Base-by-base conservation (phyloP, 2,329 filamentous ascomycete genomes). In the Grosmannia clavigera region DNA sequence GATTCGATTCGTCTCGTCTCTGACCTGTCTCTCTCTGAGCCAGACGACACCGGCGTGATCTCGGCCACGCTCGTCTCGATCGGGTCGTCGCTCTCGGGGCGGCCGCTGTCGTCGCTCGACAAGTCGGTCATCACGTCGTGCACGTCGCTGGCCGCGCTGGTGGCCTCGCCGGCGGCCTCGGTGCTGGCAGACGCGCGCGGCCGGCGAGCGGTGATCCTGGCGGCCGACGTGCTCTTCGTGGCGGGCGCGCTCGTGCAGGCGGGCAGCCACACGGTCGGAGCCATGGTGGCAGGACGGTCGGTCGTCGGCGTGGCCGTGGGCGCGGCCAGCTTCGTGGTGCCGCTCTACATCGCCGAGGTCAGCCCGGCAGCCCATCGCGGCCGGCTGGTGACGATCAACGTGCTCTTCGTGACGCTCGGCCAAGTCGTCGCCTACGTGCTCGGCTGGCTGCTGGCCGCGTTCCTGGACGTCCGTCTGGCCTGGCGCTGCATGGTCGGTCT, bases 401-500 rank as follows among this genome's bases (percentile, higher is more conserved):
- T 87, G 31, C 75, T 96, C 27, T 91, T 95, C 66, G 86, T 96
- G 60, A 96, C 92, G 0, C 77, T 88, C 12, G 92, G 92, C 0
- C 92, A 96, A 73, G 88, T 96, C 2, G 81, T 95, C 25, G 92
- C 92, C 2, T 96, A 96, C 71, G 70, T 95, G 1, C 74, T 91
- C 7, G 92, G 92, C 1, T 96, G 88, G 87, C 71, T 78, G 0
- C 86, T 95, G 55, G 80, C 83, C 6, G 78, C 81, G 60, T 76
- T 76, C 61, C 81, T 76, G 0, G 70, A 74, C 61, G 66, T 70
- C 27, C 69, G 68, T 43, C 81, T 79, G 14, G 90, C 87, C 1
- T 97, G 92, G 92, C 79, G 90, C 57, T 95, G 88, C 85, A 92
- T 96, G 82, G 91, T 96, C 0, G 92, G 92, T 0, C 72, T 96